A percentile compares a stretch with the other conserved stretches of the same genome.
Conservation (phyloP, 1,139 yeast genomes). For the Pichiaceae sp. region DNA sequence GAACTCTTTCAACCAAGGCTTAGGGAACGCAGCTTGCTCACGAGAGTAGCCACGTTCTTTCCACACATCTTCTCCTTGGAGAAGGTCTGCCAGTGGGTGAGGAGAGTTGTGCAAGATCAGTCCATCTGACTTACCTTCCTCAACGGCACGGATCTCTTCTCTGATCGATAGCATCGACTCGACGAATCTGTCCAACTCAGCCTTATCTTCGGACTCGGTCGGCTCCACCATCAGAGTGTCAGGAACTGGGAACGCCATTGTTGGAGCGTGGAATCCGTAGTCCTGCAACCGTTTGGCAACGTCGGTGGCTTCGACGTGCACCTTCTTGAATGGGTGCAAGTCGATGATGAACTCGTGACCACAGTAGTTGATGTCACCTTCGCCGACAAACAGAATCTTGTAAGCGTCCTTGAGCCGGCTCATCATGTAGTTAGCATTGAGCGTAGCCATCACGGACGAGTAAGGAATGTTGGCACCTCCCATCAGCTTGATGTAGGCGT, state of each 20-base stretch:
- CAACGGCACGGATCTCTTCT: conserved; percentile 70
- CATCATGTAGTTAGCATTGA: conserved; percentile 96
- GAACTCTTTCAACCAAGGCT: conserved; percentile 57
- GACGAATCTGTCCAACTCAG: conserved; percentile 83
- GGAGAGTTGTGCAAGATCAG: conserved; percentile 83
- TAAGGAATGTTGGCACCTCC: conserved; percentile 80
- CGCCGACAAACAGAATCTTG: conserved; percentile 67
- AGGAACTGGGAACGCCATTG: conserved; percentile 97
- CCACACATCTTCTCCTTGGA: conserved; percentile 60
- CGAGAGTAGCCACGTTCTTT: conserved; percentile 77
- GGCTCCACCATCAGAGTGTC: conserved; percentile 98
- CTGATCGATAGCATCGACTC: conserved; percentile 81
- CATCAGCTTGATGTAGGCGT: conserved; percentile 90
- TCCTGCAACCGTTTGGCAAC: conserved; percentile 95
- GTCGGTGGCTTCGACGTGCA: conserved; percentile 90
- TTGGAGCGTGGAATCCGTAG: conserved; percentile 98
- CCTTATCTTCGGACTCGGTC: conserved; percentile 86
- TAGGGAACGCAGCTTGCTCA: conserved; percentile 90
- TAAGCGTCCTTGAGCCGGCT: conserved; percentile 61
- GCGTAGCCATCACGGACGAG: conserved; percentile 80
- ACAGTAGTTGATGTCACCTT: conserved; percentile 59
- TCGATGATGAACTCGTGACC: conserved; percentile 96
- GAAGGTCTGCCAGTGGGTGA: conserved; percentile 75
- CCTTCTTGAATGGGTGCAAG: conserved; percentile 70
- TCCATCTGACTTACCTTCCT: conserved; percentile 56